Base-by-base conservation (phyloP, 176 grass and related monocot genomes). In the Aegilops umbellulata region DNA sequence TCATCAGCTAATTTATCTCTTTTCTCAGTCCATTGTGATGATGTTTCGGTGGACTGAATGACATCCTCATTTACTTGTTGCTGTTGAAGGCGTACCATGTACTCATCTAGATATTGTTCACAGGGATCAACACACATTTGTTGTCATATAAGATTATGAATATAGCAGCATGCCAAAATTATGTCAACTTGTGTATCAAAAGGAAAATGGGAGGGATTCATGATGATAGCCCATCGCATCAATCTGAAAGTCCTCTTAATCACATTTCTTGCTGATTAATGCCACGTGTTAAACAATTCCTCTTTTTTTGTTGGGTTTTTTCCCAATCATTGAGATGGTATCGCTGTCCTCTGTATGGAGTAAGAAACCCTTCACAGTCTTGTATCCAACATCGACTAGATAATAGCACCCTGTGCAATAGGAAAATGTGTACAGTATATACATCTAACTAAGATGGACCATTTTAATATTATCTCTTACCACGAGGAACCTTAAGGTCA, bases 221-320 rank as follows among this genome's bases (percentile, higher is more conserved):
- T 64, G 47, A 75, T 72, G 38, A 61, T 42, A 63, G 9, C 69
- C 17, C 55, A 83, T 3, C 25, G 35, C 22, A 83, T 60, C 20
- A 75, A n/a, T 5, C 36, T 69, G 16, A 63, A 64, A 42, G 69
- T 46, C 6, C 36, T 84, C 42, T 75, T 55, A 16, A 84, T 64
- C 14, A 36, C 8, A 42, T 71, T 82, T 12, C 30, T 38, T 25
- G 66, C 47, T 1, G 47, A 71, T 2, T 31, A 71, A 17, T 82
- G 80, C 65, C 35, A 38, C 80, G 71, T 70, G 6, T 82, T 82
- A 36, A 57, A 69, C 0, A 70, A 10, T 25, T 82, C 80, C 46
- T 70, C 80, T 31, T 16, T 70, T 25, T 4, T 67, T 4, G 8
- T 55, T 39, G 58, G 81, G 15, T 12, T 60, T 71, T 30, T 16